Conservation (phyloP, 768 basidiomycete species). For the Mycena floridula region DNA sequence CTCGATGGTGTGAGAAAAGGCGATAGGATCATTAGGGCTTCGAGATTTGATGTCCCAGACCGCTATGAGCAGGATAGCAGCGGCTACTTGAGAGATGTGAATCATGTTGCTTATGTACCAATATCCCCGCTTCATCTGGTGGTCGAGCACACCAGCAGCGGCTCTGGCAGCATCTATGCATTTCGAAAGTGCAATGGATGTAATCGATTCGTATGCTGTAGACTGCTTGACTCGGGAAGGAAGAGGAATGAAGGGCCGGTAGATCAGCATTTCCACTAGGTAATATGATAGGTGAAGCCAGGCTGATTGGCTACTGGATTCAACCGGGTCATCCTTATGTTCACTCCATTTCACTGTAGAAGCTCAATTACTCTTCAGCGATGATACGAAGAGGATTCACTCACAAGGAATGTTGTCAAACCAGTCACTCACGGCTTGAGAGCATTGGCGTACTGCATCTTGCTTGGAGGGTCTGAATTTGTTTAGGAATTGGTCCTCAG, state of each 20-base stretch:
- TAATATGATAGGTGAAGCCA: constrained; percentile 55
- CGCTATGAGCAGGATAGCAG: constrained; percentile 46
- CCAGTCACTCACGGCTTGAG: constrained; percentile 45
- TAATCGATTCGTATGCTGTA: constrained; percentile 8
- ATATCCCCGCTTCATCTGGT: constrained; percentile 38
- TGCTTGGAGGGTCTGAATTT: constrained; percentile 63
- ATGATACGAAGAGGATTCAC: no score
- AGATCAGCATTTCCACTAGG: constrained; percentile 57
- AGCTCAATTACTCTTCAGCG: background rate
- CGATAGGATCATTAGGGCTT: constrained; percentile 23
- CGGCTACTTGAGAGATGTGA: constrained; percentile 41
- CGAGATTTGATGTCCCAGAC: constrained; percentile 53
- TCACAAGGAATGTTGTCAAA: constrained; percentile 1
- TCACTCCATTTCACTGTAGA: constrained; percentile 54
- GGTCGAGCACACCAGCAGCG: constrained; percentile 53
- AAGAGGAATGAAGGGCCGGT: constrained; percentile 58
- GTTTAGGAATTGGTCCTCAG: constrained; percentile 56
- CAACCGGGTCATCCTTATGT: constrained; percentile 36
- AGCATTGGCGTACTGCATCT: constrained; percentile 71
- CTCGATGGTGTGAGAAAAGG: constrained; percentile 27
- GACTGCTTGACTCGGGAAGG: background rate
- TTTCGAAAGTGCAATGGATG: constrained; percentile 42
- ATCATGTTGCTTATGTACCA: constrained; percentile 37
- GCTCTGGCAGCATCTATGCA: constrained; percentile 59
- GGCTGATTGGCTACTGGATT: constrained; percentile 54